Conservation (phyloP, 345 rosid genomes). For the Pistacia atlantica region DNA sequence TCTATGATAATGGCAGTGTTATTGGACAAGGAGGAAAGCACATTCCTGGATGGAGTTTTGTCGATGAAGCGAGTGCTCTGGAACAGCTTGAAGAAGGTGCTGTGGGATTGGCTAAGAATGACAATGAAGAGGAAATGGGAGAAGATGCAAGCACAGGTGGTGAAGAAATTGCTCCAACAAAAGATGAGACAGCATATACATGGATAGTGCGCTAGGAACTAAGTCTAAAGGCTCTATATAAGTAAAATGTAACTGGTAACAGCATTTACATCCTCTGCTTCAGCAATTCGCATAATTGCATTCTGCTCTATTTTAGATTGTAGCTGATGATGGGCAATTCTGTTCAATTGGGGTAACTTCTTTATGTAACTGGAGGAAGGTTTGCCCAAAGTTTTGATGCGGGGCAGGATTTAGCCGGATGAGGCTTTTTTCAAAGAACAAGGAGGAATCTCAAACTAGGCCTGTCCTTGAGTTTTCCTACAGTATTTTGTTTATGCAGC, state of each 20-base stretch:
- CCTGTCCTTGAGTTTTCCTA: background rate
- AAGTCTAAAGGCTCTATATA: conserved; percentile 6
- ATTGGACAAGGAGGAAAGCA: conserved; percentile 23
- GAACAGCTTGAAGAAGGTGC: conserved; percentile 29
- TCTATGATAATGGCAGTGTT: conserved; percentile 25
- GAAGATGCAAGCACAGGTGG: conserved; percentile 32
- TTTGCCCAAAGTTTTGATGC: conserved; percentile 32
- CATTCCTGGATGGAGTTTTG: conserved; percentile 36
- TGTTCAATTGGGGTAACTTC: conserved; percentile 28
- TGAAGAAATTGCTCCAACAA: conserved; percentile 27
- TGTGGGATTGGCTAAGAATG: conserved; percentile 24
- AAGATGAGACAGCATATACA: conserved; percentile 19
- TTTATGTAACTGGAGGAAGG: background rate
- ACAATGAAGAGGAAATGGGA: conserved; percentile 34
- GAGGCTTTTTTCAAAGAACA: conserved; percentile 5
- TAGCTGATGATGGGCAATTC: conserved; percentile 1
- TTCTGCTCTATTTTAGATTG: conserved; percentile 1
- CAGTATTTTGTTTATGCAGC: background rate
- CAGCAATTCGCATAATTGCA: background rate
- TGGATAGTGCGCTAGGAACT: conserved; percentile 19
- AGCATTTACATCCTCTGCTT: background rate
- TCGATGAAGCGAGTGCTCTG: conserved; percentile 27
- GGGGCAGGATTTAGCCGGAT: conserved; percentile 13
- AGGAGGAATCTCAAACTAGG: background rate
- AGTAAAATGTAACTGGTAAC: conserved; percentile 19